phyloP scores from a whole-genome alignment of 805 yeast species.

The Ogataea thermomethanolica region DNA sequence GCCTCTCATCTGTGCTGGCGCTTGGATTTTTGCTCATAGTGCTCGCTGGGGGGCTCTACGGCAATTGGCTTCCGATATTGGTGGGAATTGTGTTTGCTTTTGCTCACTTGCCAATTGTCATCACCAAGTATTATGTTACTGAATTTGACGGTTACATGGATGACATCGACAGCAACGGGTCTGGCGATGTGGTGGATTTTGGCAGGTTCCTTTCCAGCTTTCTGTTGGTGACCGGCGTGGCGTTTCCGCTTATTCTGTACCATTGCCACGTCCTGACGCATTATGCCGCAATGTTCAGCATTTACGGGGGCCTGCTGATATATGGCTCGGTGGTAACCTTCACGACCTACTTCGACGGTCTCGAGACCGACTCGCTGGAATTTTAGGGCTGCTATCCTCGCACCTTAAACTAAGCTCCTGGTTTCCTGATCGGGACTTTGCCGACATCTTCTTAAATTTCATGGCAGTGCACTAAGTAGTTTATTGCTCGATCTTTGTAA shows the following conservation, averaged over 20 bases:
- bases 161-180: constrained; percentile 40
- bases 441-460: not conserved
- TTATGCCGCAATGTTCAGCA: constrained; percentile 72
- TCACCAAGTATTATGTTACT: constrained; percentile 45
- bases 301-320: constrained; percentile 79
- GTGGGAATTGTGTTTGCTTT: constrained; percentile 59
- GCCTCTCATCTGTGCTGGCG: constrained; percentile 73
- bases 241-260: constrained; percentile 70
- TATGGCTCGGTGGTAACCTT: constrained; percentile 82
- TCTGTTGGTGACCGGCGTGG: constrained; percentile 68
- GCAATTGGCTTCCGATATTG: constrained; percentile 87
- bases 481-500: not conserved
- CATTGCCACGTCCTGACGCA: constrained; percentile 71
- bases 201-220: constrained; percentile 80
- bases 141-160: constrained; percentile 58
- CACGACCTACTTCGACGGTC: constrained; percentile 68
- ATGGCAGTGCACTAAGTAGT: constrained; percentile 3
- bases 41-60: constrained; percentile 81
- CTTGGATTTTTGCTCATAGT: constrained; percentile 87
- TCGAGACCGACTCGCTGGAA: constrained; percentile 34
- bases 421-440: constrained; percentile 4
- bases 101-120: constrained; percentile 70
- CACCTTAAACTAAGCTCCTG: not conserved
- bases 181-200: constrained; percentile 57
- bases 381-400: constrained; percentile 10